Conservation (phyloP, 176 grass and related monocot species). For the Neostapfia colusana region DNA sequence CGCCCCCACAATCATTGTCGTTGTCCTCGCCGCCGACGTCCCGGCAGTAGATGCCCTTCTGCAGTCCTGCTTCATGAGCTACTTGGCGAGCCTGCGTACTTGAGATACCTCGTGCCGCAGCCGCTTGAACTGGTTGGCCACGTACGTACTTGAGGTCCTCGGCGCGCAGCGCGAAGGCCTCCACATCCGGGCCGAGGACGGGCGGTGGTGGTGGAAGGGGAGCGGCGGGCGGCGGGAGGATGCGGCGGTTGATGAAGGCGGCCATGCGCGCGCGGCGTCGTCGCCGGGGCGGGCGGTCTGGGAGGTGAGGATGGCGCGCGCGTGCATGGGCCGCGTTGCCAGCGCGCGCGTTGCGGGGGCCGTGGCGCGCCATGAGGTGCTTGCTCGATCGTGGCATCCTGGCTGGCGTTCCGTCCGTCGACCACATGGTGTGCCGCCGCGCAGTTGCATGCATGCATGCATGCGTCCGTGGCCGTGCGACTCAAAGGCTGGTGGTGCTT, state of each 20-base stretch:
- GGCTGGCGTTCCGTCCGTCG: background rate
- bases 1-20: too few species aligned
- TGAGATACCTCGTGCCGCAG: constrained; percentile 71
- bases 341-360: background rate
- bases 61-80: constrained; percentile 77
- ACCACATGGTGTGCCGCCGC: background rate
- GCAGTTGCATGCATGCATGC: background rate
- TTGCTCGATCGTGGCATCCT: background rate
- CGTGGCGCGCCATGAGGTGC: background rate
- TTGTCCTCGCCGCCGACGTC: constrained; percentile 10
- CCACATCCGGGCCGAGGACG: constrained; percentile 56
- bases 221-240: constrained; percentile 58
- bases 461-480: background rate
- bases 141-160: constrained; percentile 96
- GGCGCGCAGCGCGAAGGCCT: constrained; percentile 86
- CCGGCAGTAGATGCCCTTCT: constrained; percentile 47
- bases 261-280: constrained; percentile 24
- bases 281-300: background rate
- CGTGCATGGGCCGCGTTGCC: background rate
- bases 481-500: background rate
- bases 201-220: constrained; percentile 42
- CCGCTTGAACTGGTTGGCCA: constrained; percentile 92
- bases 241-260: constrained; percentile 56
- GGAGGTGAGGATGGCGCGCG: background rate
- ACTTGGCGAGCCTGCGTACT: constrained; percentile 73